Evolutionary conservation across 176 grass and related monocot genomes (phyloP), one percentile per base, ranked within the genome.

Genomic region (Otatea glauca): DNA sequence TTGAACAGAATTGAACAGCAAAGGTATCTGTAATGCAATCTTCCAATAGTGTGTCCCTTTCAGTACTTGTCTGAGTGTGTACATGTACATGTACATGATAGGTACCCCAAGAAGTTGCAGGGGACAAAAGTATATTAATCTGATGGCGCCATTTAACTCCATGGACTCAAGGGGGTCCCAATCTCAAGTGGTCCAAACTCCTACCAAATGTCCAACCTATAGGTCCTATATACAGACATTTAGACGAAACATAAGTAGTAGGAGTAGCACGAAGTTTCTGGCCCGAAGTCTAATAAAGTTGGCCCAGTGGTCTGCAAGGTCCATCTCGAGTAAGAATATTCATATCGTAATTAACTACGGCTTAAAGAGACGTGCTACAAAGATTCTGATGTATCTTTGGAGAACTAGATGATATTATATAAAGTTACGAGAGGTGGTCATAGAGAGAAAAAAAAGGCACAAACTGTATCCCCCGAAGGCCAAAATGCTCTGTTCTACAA

Each of bases 151-250:
- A 50, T 51, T 72, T 64, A 37, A 14, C 43, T 64, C 18, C 67
- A 61, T 64, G 21, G 5, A 35, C 24, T 42, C 76, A 1, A 29
- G 6, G 45, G n/a, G 56, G 53, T 50, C 21, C 21, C 38, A 51
- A 64, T 65, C 68, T 29, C 32, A 23, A 10, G 56, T 80, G 84
- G 76, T 86, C 84, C 84, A 73, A 53, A 44, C 45, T 21, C 27
- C 24, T 55, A 65, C 27, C 24, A 44, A 44, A 23, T 23, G 34
- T 59, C 68, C 32, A 43, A 79, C 42, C 53, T 38, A 29, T 1
- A 29, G 29, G 29, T 29, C 0, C 29, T 29, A 29, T 29, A 29
- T 29, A 29, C 29, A 16, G 21, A 48, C 49, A 25, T 21, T 8
- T 6, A 1, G 32, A 39, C 25, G 34, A 65, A 53, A 54, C 53